phyloP scores from a whole-genome alignment of 208 protist species.

The Leishmania lainsoni region DNA sequence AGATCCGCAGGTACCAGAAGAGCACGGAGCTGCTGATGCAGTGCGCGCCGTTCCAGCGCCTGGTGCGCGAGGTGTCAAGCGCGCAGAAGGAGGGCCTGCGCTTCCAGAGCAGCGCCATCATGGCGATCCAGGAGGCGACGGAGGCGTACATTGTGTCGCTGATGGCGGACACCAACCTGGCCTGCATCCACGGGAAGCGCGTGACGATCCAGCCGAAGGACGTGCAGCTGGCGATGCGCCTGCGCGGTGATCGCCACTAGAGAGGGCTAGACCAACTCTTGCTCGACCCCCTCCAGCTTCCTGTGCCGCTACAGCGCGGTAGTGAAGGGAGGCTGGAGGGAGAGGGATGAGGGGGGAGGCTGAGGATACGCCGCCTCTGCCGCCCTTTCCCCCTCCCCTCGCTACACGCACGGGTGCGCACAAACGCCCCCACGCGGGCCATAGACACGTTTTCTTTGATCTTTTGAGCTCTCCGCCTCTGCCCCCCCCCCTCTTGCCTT shows the following conservation, averaged over 20 bases:
- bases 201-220: conserved; percentile 88
- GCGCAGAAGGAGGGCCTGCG: no score
- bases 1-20: no score
- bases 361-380: neutral
- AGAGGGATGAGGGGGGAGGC: neutral
- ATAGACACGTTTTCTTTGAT: neutral
- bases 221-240: conserved; percentile 55
- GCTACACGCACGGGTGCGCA: neutral
- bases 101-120: no score
- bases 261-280: neutral
- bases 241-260: conserved; percentile 59
- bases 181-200: conserved; percentile 84
- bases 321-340: neutral
- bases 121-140: no score
- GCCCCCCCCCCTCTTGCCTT: no score
- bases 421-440: neutral
- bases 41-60: no score
- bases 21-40: no score
- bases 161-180: conserved; percentile 67
- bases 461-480: neutral
- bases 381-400: neutral
- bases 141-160: no score
- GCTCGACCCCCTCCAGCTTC: no score
- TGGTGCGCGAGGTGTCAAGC: no score
- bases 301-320: neutral